Conservation (phyloP, 306 rosid species). For the Hippophae gyantsensis region DNA sequence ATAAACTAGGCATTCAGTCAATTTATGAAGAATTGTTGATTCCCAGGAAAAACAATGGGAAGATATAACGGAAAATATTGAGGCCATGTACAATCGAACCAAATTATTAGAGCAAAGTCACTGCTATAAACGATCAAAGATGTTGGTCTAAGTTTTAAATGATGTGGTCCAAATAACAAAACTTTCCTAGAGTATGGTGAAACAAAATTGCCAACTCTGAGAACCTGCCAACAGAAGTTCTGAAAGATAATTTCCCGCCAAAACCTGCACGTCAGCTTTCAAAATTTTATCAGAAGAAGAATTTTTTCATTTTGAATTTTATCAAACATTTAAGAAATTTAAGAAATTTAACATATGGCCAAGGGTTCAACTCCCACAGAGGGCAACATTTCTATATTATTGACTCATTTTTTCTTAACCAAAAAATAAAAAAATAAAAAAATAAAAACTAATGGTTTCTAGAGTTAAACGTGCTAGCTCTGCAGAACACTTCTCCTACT, state of each 20-base stretch:
- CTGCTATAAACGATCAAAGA: constrained; percentile 24
- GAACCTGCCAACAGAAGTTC: constrained; percentile 23
- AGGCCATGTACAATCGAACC: constrained; percentile 51
- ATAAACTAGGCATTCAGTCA: neutral
- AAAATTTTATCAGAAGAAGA: neutral
- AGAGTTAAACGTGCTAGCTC: too few species aligned
- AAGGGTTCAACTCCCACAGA: too few species aligned
- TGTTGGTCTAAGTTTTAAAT: constrained; percentile 22
- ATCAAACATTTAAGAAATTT: neutral
- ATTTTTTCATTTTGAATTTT: neutral
- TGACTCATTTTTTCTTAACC: too few species aligned
- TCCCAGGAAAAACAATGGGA: constrained; percentile 11
- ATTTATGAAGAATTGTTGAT: constrained; percentile 15
- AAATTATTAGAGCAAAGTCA: constrained; percentile 41
- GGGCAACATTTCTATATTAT: too few species aligned
- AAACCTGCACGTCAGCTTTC: constrained; percentile 27
- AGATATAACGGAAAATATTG: constrained; percentile 18
- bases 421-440: too few species aligned
- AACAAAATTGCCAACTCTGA: constrained; percentile 44
- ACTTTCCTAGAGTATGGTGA: constrained; percentile 35
- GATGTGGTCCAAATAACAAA: constrained; percentile 40
- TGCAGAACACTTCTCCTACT: too few species aligned
- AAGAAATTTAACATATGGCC: too few species aligned
- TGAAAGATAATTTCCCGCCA: constrained; percentile 17
- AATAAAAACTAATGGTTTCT: too few species aligned